Conservation (phyloP, 768 basidiomycete species). For the Favolaschia claudopus region DNA sequence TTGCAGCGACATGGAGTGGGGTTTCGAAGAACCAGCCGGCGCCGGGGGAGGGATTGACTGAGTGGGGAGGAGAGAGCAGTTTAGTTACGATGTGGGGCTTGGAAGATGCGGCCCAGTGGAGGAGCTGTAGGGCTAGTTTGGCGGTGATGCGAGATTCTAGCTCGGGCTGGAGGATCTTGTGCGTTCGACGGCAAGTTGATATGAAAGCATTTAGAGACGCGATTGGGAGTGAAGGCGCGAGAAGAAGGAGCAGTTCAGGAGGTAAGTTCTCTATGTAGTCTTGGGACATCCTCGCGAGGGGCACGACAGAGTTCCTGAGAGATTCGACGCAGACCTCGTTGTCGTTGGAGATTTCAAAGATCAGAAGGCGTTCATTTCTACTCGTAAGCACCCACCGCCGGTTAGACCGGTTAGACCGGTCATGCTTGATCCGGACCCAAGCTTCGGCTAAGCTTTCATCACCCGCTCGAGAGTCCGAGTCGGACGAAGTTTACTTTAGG, state of each 20-base stretch:
- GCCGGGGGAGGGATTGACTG: neutral
- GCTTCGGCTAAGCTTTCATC: no score
- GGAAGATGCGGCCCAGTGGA: neutral
- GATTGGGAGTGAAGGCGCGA: neutral
- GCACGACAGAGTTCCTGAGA: no score
- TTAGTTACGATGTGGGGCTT: slow-evolving; percentile 7
- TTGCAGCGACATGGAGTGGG: slow-evolving; percentile 1
- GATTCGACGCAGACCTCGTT: no score
- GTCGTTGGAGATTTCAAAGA: no score
- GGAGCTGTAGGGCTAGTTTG: neutral
- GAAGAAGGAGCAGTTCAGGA: slow-evolving; percentile 4
- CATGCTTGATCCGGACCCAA: no score
- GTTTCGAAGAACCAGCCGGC: neutral
- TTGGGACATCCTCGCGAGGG: no score
- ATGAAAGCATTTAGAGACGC: slow-evolving; percentile 1
- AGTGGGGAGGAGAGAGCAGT: slow-evolving; percentile 5
- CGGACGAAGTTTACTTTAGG: no score
- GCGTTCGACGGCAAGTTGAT: neutral
- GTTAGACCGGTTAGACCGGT: no score
- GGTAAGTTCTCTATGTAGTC: slow-evolving; percentile 2
- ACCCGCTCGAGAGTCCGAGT: no score
- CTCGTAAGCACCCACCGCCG: no score
- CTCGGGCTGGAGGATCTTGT: slow-evolving; percentile 12
- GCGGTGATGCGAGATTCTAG: slow-evolving; percentile 12
- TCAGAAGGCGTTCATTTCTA: no score